Conservation (phyloP, 495 filamentous ascomycete species). For the Astrocystis sublimbata region DNA sequence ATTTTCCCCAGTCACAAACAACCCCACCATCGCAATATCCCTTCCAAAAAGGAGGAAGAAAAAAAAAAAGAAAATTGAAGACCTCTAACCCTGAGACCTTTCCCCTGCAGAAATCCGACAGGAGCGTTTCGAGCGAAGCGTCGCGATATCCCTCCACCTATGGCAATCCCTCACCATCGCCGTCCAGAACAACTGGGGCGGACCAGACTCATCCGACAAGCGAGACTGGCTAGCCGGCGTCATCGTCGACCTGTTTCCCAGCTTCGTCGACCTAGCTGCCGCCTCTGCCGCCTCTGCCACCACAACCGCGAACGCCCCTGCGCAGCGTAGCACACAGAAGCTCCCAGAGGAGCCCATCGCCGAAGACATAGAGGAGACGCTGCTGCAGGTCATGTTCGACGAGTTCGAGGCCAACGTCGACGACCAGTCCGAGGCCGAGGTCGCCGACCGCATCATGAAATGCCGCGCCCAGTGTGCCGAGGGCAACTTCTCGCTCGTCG, state of each 20-base stretch:
- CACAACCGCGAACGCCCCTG: neutral
- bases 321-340: slow-evolving; percentile 15
- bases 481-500: slow-evolving; percentile 68
- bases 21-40: slow-evolving; percentile 12
- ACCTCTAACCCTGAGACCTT: slow-evolving; percentile 24
- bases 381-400: slow-evolving; percentile 89
- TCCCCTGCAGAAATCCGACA: slow-evolving; percentile 69
- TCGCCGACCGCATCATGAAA: slow-evolving; percentile 71
- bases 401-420: slow-evolving; percentile 93
- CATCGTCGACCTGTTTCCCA: slow-evolving; percentile 74
- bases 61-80: neutral
- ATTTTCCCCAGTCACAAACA: neutral
- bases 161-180: slow-evolving; percentile 88
- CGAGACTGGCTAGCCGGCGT: slow-evolving; percentile 94
- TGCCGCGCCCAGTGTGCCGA: slow-evolving; percentile 59
- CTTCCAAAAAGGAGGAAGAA: no score
- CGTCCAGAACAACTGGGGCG: slow-evolving; percentile 85
- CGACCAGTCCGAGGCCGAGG: slow-evolving; percentile 76
- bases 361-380: slow-evolving; percentile 78
- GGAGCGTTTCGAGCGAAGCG: slow-evolving; percentile 73
- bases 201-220: slow-evolving; percentile 80
- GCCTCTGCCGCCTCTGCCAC: slow-evolving; percentile 10
- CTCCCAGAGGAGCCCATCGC: slow-evolving; percentile 64
- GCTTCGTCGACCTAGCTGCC: slow-evolving; percentile 51
- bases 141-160: slow-evolving; percentile 74